phyloP scores from a whole-genome alignment of 257 asterid genomes.

The Vinca minor region DNA sequence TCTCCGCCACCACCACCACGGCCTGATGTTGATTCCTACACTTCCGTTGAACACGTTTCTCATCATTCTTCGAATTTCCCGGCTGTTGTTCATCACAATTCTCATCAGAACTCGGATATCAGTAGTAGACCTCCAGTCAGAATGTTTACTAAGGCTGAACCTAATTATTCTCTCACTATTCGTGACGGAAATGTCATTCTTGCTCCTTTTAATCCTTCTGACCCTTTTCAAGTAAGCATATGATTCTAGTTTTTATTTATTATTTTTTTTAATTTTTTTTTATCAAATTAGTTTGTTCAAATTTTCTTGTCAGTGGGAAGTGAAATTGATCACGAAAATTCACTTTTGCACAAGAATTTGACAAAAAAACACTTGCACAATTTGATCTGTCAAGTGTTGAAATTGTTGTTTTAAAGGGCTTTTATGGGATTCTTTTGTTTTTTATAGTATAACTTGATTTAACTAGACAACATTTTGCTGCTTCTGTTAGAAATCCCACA shows the following conservation, averaged over 20 bases:
- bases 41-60: conserved; percentile 21
- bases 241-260: neutral
- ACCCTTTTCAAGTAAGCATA: conserved; percentile 51
- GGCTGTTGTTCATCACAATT: conserved; percentile 28
- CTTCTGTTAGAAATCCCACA: too few species aligned
- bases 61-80: conserved; percentile 21
- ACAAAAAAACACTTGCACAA: too few species aligned
- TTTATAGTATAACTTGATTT: too few species aligned
- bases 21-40: conserved; percentile 9
- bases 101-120: conserved; percentile 24
- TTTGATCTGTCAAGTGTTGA: too few species aligned
- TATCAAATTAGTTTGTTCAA: neutral
- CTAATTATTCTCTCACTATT: conserved; percentile 53
- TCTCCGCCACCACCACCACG: conserved; percentile 20
- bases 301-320: too few species aligned
- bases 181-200: conserved; percentile 71
- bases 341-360: too few species aligned
- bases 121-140: conserved; percentile 47
- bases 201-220: conserved; percentile 54
- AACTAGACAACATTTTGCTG: too few species aligned
- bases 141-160: conserved; percentile 57
- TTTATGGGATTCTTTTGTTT: too few species aligned
- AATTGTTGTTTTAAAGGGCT: too few species aligned
- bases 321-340: too few species aligned
- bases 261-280: neutral